A percentile compares a stretch with the other conserved stretches of the same genome.
phyloP scores from a whole-genome alignment of 2,329 filamentous ascomycete genomes.

The Nannizzia gypsea region DNA sequence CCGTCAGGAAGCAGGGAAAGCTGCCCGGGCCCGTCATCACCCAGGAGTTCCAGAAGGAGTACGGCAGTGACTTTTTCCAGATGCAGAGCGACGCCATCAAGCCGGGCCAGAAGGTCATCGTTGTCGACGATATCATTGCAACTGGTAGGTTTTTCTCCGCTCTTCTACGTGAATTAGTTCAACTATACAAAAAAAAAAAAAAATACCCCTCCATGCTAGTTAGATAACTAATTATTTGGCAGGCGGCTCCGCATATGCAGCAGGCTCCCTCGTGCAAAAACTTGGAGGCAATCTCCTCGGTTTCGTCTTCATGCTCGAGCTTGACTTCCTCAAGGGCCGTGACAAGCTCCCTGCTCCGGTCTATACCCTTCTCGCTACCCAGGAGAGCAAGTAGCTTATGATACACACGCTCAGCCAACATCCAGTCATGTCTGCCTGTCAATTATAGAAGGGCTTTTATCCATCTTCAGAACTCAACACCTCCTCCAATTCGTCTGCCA shows the following conservation, averaged over 20 bases:
- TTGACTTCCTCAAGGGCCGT: slow-evolving; percentile 83
- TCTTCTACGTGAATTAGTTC: no score
- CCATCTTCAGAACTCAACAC: background rate
- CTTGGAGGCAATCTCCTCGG: slow-evolving; percentile 76
- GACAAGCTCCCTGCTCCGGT: slow-evolving; percentile 78
- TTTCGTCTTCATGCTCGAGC: slow-evolving; percentile 91
- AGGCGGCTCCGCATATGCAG: slow-evolving; percentile 87
- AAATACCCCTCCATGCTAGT: slow-evolving; percentile 6
- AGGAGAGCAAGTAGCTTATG: background rate
- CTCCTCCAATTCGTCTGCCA: background rate
- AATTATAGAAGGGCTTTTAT: background rate
- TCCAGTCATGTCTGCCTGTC: background rate
- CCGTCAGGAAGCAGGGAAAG: slow-evolving; percentile 91
- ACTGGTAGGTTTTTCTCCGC: slow-evolving; percentile 54
- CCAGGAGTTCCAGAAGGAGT: slow-evolving; percentile 86
- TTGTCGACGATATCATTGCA: slow-evolving; percentile 97
- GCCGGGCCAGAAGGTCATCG: slow-evolving; percentile 74
- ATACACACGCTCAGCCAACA: background rate
- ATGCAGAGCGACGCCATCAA: slow-evolving; percentile 81
- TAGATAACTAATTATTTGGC: slow-evolving; percentile 3
- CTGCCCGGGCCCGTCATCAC: slow-evolving; percentile 80
- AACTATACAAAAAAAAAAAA: background rate
- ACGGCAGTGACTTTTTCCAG: slow-evolving; percentile 89
- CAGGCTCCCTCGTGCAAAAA: slow-evolving; percentile 72
- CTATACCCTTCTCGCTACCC: slow-evolving; percentile 61